Base-by-base conservation (phyloP, 2,329 filamentous ascomycete genomes). In the Trichothecium sympodiale region DNA sequence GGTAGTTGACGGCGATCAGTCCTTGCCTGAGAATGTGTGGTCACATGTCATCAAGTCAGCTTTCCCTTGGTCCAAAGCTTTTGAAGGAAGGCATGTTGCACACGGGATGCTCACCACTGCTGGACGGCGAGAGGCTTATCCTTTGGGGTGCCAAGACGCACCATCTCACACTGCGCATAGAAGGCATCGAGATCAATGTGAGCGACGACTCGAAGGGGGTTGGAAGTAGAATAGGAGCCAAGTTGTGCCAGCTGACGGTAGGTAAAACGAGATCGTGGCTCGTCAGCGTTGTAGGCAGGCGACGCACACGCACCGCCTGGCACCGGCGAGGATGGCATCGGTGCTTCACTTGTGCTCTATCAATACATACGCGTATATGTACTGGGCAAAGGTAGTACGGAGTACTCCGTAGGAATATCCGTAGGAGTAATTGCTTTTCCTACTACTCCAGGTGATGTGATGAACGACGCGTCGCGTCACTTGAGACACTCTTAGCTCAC, bases 101-200 rank as follows among this genome's bases (percentile, higher is more conserved):
- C 10, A 6, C 6, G 20, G 20, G 20, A 25, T 6, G 20, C 58
- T 43, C 61, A 80, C 83, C 84, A 96, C 67, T 96, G 89, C 53
- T 93, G 88, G 15, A 98, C 91, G 1, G 87, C 91, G 17, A 98
- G 71, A 8, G 91, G 91, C 44, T 78, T 73, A 38, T 86, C 74
- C 41, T 84, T 78, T 12, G 80, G 65, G 9, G 83, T 64, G 10
- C 78, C 79, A 31, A 96, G 69, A 7, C 91, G 77, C 8, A 94
- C 78, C 72, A 88, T 93, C 61, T 98, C 91, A 54, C 87, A 95
- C 64, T 98, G 91, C 4, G 83, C 83, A 56, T 98, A 98, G 60
- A 98, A 98, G 28, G 89, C 89, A 71, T 98, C 91, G 40, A 98
- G 77, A 51, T 98, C 91, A 43, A 96, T 77, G 56, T 95, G 88